Evolutionary conservation across 495 filamentous ascomycete genomes (phyloP).

Genomic region (Hypoxylon perforatum): DNA sequence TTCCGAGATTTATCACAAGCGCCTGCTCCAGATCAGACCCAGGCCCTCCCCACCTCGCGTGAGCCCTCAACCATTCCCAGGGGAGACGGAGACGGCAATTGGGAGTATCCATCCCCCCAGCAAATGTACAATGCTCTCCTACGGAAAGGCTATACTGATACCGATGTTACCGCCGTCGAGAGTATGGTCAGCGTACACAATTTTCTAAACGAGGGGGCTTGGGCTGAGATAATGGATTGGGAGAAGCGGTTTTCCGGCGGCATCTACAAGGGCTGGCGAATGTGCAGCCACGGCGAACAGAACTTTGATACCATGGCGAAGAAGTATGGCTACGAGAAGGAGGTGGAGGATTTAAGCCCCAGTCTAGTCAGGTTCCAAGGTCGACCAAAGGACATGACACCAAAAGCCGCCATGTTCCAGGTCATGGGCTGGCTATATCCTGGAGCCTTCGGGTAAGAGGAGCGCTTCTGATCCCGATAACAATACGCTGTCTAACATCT

Average conservation of each 20-base stretch:
- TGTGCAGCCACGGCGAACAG: slow-evolving; percentile 78
- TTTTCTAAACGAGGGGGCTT: slow-evolving; percentile 96
- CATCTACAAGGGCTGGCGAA: slow-evolving; percentile 74
- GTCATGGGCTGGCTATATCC: slow-evolving; percentile 82
- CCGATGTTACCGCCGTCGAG: slow-evolving; percentile 91
- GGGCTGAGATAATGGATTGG: slow-evolving; percentile 93
- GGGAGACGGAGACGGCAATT: slow-evolving; percentile 78
- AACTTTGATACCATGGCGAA: slow-evolving; percentile 49
- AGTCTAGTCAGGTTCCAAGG: slow-evolving; percentile 88
- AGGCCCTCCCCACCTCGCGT: slow-evolving; percentile 77
- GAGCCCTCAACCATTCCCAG: slow-evolving; percentile 88
- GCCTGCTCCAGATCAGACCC: slow-evolving; percentile 75
- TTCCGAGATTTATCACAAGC: slow-evolving; percentile 84
- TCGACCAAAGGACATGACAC: slow-evolving; percentile 86
- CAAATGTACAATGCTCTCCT: slow-evolving; percentile 99
- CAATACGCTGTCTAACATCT: slow-evolving; percentile 26
- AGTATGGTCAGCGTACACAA: slow-evolving; percentile 98
- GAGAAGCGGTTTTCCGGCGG: slow-evolving; percentile 84
- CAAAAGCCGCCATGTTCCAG: slow-evolving; percentile 85
- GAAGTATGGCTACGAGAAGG: slow-evolving; percentile 50
- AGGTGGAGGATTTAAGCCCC: slow-evolving; percentile 62
- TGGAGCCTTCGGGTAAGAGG: slow-evolving; percentile 74
- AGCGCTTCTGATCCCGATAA: background rate
- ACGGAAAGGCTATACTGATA: slow-evolving; percentile 94
- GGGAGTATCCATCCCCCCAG: slow-evolving; percentile 98